These are phyloP conservation scores for Sporothrix pallida DNA, from an alignment of 2,329 filamentous ascomycete genomes.

Conservation along the genomic window DNA sequence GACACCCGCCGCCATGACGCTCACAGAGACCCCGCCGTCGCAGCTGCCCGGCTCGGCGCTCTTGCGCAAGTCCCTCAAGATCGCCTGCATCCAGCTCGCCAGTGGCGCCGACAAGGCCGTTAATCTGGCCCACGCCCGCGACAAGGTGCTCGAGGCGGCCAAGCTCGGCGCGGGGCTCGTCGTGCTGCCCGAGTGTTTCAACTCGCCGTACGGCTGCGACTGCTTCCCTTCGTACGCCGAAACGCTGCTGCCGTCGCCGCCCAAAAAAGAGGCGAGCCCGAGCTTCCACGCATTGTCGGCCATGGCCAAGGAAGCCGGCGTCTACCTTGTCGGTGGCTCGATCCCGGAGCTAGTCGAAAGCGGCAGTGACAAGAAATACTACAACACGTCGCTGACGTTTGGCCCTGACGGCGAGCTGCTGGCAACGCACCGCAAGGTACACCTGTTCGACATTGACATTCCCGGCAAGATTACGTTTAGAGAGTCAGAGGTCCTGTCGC, in stretches of 20 bases:
- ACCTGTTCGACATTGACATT: constrained; percentile 97
- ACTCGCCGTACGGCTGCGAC: constrained; percentile 90
- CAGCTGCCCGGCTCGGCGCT: constrained; percentile 48
- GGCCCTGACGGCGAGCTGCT: constrained; percentile 77
- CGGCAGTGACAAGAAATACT: constrained; percentile 60
- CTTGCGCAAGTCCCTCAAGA: constrained; percentile 77
- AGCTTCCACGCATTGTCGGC: constrained; percentile 83
- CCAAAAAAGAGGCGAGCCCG: constrained; percentile 71
- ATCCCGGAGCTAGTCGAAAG: constrained; percentile 77
- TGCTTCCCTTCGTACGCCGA: constrained; percentile 94
- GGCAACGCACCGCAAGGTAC: constrained; percentile 89
- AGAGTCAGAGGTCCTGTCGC: constrained; percentile 86
- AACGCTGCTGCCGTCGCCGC: constrained; percentile 77
- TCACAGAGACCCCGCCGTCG: neutral
- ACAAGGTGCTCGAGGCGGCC: constrained; percentile 83
- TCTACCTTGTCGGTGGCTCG: constrained; percentile 88
- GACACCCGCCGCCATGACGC: neutral
- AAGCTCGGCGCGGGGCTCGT: constrained; percentile 79
- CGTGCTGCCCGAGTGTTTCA: constrained; percentile 98
- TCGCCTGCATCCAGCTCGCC: constrained; percentile 82
- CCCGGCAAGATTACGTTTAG: constrained; percentile 91
- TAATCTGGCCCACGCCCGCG: constrained; percentile 81
- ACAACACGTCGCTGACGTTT: constrained; percentile 91
- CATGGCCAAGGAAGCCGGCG: constrained; percentile 77
- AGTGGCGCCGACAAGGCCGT: constrained; percentile 80